Conservation (phyloP, 1,284 basidiomycete species). For the Meira miltonrushii region DNA sequence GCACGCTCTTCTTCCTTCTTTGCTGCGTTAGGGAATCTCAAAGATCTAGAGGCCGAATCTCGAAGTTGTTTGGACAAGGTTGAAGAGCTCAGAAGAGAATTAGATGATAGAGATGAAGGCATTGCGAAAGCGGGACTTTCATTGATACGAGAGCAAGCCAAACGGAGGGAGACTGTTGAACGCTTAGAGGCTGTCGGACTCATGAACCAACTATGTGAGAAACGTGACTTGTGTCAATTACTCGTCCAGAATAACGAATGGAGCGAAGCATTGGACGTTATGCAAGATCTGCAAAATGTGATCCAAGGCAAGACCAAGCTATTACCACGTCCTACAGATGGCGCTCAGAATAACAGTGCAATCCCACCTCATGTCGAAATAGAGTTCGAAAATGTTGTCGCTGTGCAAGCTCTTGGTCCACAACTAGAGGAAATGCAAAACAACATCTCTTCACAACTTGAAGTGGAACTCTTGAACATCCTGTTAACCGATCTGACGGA, state of each 20-base stretch:
- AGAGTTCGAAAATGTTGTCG: constrained; percentile 13
- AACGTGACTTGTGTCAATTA: constrained; percentile 33
- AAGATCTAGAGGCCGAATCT: constrained; percentile 84
- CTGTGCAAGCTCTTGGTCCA: constrained; percentile 20
- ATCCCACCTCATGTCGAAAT: constrained; percentile 7
- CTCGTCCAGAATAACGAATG: constrained; percentile 43
- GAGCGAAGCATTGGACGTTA: constrained; percentile 43
- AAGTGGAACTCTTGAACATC: constrained; percentile 64
- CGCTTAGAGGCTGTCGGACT: constrained; percentile 23
- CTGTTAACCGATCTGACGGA: constrained; percentile 65
- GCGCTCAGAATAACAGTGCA: background rate
- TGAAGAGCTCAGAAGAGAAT: constrained; percentile 64
- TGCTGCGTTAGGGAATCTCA: constrained; percentile 85
- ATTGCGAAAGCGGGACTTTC: constrained; percentile 52
- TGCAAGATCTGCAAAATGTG: constrained; percentile 23
- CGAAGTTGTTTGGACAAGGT: constrained; percentile 75
- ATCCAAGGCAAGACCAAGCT: constrained; percentile 9
- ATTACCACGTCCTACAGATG: background rate
- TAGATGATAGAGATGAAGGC: constrained; percentile 71
- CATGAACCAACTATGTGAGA: constrained; percentile 33
- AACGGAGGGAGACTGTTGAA: constrained; percentile 29
- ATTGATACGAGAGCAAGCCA: constrained; percentile 28
- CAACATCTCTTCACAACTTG: constrained; percentile 27
- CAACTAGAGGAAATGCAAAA: constrained; percentile 37
- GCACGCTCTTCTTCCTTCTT: constrained; percentile 89